Percentiles rank a stretch among this genome's conserved stretches.
These are phyloP conservation scores for Geosmithia morbida DNA, from an alignment of 2,329 filamentous ascomycete species.

Conservation along the genomic window DNA sequence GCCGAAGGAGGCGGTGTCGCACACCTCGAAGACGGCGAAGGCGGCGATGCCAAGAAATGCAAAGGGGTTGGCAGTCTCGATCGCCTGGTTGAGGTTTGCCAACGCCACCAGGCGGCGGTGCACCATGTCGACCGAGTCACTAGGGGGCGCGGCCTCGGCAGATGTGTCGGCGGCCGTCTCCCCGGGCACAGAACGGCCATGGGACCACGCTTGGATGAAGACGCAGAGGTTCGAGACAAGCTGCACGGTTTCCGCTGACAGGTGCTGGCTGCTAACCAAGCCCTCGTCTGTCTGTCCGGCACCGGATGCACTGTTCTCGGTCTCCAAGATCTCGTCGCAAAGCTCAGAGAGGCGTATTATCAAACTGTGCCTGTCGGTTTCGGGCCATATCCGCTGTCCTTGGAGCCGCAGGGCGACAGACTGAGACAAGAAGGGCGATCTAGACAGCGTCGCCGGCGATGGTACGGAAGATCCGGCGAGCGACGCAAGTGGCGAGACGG, in stretches of 20 bases:
- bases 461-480: no score
- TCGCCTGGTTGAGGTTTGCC: conserved; percentile 19
- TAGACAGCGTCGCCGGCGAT: neutral
- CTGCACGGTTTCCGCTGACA: neutral
- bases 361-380: neutral
- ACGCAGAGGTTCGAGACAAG: neutral
- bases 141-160: neutral
- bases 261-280: neutral
- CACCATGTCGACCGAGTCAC: neutral
- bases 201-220: neutral
- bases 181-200: neutral
- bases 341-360: neutral
- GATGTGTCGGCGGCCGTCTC: neutral
- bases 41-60: conserved; percentile 26
- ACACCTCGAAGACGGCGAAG: conserved; percentile 26
- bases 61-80: conserved; percentile 22
- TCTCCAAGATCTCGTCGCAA: neutral
- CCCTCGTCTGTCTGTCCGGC: neutral
- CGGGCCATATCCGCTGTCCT: neutral
- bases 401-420: neutral
- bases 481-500: no score
- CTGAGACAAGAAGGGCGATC: neutral
- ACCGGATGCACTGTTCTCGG: neutral
- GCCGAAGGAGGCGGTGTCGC: conserved; percentile 21
- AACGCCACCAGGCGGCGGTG: conserved; percentile 16